phyloP scores from a whole-genome alignment of 2,329 filamentous ascomycete species.

The Onygena corvina region DNA sequence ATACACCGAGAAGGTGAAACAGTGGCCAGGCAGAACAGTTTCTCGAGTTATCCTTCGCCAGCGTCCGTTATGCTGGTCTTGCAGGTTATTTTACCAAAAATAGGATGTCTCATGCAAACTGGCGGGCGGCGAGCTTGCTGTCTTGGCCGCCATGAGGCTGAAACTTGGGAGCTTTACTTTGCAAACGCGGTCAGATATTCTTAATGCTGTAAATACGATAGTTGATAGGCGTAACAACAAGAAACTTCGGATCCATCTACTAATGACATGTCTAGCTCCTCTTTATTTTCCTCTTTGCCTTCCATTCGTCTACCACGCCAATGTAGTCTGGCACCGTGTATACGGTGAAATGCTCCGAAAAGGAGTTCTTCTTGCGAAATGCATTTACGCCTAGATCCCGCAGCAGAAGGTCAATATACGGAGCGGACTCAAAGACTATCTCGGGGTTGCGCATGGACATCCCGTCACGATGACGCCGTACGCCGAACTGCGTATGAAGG shows the following conservation, averaged over 20 bases:
- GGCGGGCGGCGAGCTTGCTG: not conserved
- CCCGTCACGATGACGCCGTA: slow-evolving; percentile 54
- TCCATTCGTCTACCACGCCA: slow-evolving; percentile 34
- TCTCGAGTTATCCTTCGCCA: not conserved
- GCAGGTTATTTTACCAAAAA: not conserved
- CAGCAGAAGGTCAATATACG: slow-evolving; percentile 59
- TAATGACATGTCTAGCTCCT: not conserved
- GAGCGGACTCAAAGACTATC: slow-evolving; percentile 64
- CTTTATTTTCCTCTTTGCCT: slow-evolving; percentile 9
- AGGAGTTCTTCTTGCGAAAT: slow-evolving; percentile 24
- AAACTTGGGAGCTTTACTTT: no score
- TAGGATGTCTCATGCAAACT: not conserved
- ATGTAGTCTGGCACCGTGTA: slow-evolving; percentile 33
- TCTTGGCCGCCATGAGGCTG: not conserved
- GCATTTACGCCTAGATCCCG: slow-evolving; percentile 51
- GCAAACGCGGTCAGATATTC: not conserved
- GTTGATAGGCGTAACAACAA: not conserved
- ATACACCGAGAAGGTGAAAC: not conserved
- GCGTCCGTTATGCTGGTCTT: no score
- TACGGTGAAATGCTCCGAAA: slow-evolving; percentile 27
- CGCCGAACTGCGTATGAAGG: slow-evolving; percentile 56
- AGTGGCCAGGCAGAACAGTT: not conserved
- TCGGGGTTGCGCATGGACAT: slow-evolving; percentile 36
- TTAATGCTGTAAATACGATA: not conserved
- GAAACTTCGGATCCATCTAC: not conserved